Percentiles rank a stretch among this genome's conserved stretches.
phyloP scores from a whole-genome alignment of 129 eudicot species.

The Calendula officinalis region DNA sequence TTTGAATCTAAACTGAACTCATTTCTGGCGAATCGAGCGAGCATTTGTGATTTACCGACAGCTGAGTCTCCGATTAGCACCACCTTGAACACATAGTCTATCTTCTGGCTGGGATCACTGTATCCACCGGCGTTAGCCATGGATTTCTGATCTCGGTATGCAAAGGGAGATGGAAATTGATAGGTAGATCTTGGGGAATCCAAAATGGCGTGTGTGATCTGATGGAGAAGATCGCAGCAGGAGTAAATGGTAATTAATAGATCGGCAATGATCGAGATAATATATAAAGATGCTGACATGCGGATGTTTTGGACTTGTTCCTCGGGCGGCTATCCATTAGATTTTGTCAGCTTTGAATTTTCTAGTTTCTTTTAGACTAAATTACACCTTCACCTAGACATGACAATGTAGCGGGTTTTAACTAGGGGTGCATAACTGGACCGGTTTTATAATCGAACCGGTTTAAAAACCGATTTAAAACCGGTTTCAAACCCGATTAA shows the following conservation, averaged over 20 bases:
- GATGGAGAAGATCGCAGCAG: background rate
- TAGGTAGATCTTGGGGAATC: slow-evolving; percentile 21
- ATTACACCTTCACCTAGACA: too few relatives aligned
- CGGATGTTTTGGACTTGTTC: slow-evolving; percentile 33
- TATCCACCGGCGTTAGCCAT: slow-evolving; percentile 66
- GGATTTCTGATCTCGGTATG: slow-evolving; percentile 7
- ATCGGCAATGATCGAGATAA: slow-evolving; percentile 16
- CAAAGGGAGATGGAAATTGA: background rate
- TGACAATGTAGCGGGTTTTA: too few relatives aligned
- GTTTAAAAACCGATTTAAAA: too few relatives aligned
- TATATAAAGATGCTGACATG: slow-evolving; percentile 10
- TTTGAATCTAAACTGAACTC: slow-evolving; percentile 91
- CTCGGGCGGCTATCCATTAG: slow-evolving; percentile 22
- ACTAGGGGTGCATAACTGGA: too few relatives aligned
- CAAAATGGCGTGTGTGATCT: too few relatives aligned
- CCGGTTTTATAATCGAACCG: too few relatives aligned
- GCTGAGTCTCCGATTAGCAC: slow-evolving; percentile 94
- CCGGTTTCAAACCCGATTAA: too few relatives aligned
- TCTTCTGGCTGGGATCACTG: slow-evolving; percentile 63
- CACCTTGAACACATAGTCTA: slow-evolving; percentile 84
- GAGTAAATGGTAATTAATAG: slow-evolving; percentile 4
- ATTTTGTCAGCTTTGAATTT: slow-evolving; percentile 7
- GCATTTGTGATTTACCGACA: slow-evolving; percentile 82
- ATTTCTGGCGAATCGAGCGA: slow-evolving; percentile 78
- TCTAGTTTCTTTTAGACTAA: too few relatives aligned